Evolutionary conservation across 257 asterid genomes (phyloP).

Genomic region (Eustoma russellianum): DNA sequence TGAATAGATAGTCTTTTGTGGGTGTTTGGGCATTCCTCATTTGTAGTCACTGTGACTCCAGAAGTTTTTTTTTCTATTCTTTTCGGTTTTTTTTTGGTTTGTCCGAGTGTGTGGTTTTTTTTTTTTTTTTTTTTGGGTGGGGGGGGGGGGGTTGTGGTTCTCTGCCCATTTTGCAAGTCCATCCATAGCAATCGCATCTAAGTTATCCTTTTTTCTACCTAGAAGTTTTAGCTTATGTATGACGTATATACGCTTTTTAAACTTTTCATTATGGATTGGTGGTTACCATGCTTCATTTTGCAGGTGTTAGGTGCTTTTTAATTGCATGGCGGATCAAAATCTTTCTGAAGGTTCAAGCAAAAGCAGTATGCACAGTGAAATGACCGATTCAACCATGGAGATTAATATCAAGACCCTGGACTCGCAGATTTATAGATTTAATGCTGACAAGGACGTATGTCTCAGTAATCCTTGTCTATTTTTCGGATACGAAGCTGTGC

Average conservation of each 20-base stretch:
- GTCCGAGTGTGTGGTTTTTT: no score
- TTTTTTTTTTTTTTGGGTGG: no score
- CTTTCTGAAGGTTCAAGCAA: slow-evolving; percentile 43
- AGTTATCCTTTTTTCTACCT: no score
- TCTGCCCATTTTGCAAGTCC: no score
- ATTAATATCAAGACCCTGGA: slow-evolving; percentile 86
- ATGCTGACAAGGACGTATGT: slow-evolving; percentile 59
- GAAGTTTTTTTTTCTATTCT: no score
- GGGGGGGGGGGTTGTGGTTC: no score
- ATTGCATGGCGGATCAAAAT: slow-evolving; percentile 57
- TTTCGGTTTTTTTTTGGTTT: no score
- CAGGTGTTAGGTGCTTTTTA: slow-evolving; percentile 16
- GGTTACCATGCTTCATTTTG: not conserved
- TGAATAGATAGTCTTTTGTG: no score
- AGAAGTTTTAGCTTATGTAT: no score
- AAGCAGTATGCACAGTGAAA: slow-evolving; percentile 34
- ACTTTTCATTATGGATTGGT: not conserved
- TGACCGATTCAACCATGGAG: slow-evolving; percentile 52
- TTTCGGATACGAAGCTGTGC: not conserved
- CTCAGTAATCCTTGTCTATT: not conserved
- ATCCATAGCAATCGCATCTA: no score
- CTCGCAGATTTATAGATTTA: slow-evolving; percentile 50
- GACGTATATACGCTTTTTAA: not conserved
- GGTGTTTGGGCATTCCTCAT: no score
- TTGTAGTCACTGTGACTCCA: no score